A percentile compares a stretch with the other conserved stretches of the same genome.
phyloP scores from a whole-genome alignment of 2,329 filamentous ascomycete species.

The Graphiopsis chlorocephala region DNA sequence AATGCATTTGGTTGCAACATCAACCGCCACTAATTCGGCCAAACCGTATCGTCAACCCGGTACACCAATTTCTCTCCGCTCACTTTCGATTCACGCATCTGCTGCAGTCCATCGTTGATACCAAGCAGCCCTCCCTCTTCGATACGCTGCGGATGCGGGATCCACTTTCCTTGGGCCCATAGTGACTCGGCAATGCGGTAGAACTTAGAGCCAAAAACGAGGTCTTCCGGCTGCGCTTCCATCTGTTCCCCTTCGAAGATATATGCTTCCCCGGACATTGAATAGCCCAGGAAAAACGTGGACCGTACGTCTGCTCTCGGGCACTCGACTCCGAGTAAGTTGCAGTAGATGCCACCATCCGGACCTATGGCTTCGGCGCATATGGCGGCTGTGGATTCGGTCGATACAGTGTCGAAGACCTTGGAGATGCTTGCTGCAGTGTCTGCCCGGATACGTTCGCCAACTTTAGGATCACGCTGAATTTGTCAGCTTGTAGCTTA shows the following conservation, averaged over 20 bases:
- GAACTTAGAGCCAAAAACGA: background rate
- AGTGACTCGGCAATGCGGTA: background rate
- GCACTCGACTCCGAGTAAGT: conserved; percentile 15
- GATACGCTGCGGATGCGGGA: conserved; percentile 29
- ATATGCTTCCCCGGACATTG: conserved; percentile 27
- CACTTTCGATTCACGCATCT: conserved; percentile 40
- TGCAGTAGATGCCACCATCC: conserved; percentile 18
- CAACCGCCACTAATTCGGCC: background rate
- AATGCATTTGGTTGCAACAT: background rate
- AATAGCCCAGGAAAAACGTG: conserved; percentile 20
- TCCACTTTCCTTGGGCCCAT: background rate
- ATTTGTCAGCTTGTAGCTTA: background rate
- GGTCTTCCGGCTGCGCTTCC: conserved; percentile 35
- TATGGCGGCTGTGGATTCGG: conserved; percentile 15
- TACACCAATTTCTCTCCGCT: conserved; percentile 47
- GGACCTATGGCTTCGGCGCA: conserved; percentile 15
- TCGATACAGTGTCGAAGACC: conserved; percentile 39
- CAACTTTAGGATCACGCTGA: background rate
- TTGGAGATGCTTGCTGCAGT: conserved; percentile 40
- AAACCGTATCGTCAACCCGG: conserved; percentile 15
- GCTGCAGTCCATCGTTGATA: conserved; percentile 39
- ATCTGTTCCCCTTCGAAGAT: conserved; percentile 37
- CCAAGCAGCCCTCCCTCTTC: conserved; percentile 39
- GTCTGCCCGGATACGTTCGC: conserved; percentile 40
- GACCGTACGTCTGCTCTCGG: background rate